Conservation (phyloP, 176 grass and related monocot genomes). For the Bothriochloa decipiens region DNA sequence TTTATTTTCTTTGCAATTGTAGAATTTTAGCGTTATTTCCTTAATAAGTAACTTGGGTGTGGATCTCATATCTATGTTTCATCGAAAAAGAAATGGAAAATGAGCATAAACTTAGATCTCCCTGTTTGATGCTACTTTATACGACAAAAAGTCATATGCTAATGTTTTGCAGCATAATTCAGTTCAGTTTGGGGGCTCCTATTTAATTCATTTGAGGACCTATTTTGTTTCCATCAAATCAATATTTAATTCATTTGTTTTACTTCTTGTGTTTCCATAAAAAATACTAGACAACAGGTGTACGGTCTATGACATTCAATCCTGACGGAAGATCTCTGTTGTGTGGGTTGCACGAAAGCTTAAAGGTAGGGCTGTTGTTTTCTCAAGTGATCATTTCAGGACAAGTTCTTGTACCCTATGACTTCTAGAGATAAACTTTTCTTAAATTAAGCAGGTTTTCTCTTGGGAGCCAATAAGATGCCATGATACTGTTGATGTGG, state of each 20-base stretch:
- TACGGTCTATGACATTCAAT: slow-evolving; percentile 97
- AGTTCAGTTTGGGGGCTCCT: neutral
- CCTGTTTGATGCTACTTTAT: slow-evolving; percentile 4
- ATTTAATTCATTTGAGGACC: slow-evolving; percentile 21
- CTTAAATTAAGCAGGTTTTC: slow-evolving; percentile 64
- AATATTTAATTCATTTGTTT: slow-evolving; percentile 20
- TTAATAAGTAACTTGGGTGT: neutral
- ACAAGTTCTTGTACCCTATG: slow-evolving; percentile 13
- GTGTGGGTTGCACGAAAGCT: slow-evolving; percentile 90
- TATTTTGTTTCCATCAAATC: slow-evolving; percentile 29
- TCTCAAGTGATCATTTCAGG: slow-evolving; percentile 12
- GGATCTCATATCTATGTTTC: neutral
- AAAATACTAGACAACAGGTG: slow-evolving; percentile 76
- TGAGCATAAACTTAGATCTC: neutral
- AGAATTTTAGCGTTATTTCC: neutral
- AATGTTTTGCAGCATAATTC: slow-evolving; percentile 6
- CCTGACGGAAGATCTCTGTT: slow-evolving; percentile 92
- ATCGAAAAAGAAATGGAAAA: slow-evolving; percentile 8
- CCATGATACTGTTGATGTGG: slow-evolving; percentile 92
- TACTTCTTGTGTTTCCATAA: slow-evolving; percentile 27
- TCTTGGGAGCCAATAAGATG: slow-evolving; percentile 98
- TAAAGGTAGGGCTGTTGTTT: slow-evolving; percentile 70
- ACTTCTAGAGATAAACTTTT: slow-evolving; percentile 42
- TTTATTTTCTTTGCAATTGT: slow-evolving; percentile 18
- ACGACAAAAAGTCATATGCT: neutral